Evolutionary conservation across 2,329 filamentous ascomycete species (phyloP), one percentile per base, ranked within the genome.

Genomic region (Penicillium thymicola): DNA sequence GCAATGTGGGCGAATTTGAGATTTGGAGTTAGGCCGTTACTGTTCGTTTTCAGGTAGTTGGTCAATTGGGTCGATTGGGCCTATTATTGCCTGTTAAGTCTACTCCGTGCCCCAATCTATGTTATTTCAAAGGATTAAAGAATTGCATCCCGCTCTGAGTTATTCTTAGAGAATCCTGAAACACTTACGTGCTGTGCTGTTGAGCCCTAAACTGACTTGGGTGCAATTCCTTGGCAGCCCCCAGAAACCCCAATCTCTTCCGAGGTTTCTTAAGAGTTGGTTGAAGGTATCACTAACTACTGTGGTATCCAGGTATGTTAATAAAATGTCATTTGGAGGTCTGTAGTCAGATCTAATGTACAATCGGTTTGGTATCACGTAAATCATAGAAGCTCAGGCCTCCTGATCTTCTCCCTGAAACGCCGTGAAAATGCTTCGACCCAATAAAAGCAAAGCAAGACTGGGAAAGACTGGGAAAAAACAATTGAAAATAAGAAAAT

Each of bases 331-430:
- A 41, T 48, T 34, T 30, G 32, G 16, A 18, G 10, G 44, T 32
- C 27, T 48, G 34, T 36, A 14, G 44, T 28, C 34, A 30, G 48
- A 50, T 38, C 28, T 59, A 59, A 45, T 57, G 40, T 55, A 57
- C 53, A 61, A 58, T 38, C 27, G 21, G 50, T 42, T 36, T 63
- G 61, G 61, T 63, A 63, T 63, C 61, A 59, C 49, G 52, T 63
- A 53, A 42, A 56, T 51, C 54, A 55, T 50, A 44, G 34, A 51
- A 56, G 54, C 34, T 51, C 54, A 57, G 46, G 32, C 41, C 54
- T 44, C 47, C 52, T 55, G 38, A 57, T 50, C 36, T 50, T 57
- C 57, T 34, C 50, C 47, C 43, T 47, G 40, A 34, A 64, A 64
- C 63, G 62, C 63, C 62, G 38, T 54, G 50, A 53, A 57, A 64